Percentiles rank a stretch among this genome's conserved stretches.
These are phyloP conservation scores for Fraxinus floribunda DNA, from an alignment of 305 asterid genomes.

Conservation along the genomic window DNA sequence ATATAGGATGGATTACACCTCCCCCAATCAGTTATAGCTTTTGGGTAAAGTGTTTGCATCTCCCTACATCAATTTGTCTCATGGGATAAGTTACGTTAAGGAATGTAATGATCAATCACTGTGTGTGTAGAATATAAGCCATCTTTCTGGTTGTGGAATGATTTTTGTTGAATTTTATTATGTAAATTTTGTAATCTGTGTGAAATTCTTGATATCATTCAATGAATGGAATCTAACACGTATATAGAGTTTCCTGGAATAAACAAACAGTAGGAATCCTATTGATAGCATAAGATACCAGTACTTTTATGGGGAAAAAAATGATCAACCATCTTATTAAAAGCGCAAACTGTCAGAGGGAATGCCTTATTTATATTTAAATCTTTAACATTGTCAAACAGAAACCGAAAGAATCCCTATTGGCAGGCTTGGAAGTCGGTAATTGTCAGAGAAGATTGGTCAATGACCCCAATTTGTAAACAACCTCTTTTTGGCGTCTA, in stretches of 20 bases:
- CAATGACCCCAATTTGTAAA: neutral
- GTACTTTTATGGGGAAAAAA: neutral
- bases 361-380: neutral
- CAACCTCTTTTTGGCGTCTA: neutral
- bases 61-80: neutral
- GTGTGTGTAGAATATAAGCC: neutral
- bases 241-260: neutral
- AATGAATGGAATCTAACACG: neutral
- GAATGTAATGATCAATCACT: neutral
- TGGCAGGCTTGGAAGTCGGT: neutral
- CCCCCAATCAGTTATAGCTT: neutral
- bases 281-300: neutral
- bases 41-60: neutral
- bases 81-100: neutral
- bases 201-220: neutral
- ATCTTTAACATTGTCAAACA: neutral
- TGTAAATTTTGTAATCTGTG: neutral
- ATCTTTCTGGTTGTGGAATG: neutral
- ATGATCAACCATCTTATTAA: neutral
- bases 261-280: neutral
- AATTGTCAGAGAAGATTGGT: neutral
- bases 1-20: neutral
- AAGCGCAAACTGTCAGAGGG: neutral
- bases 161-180: neutral
- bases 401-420: neutral